Evolutionary conservation across 1,284 basidiomycete genomes (phyloP), one percentile per base, ranked within the genome.

Genomic region (Earliella scabrosa): DNA sequence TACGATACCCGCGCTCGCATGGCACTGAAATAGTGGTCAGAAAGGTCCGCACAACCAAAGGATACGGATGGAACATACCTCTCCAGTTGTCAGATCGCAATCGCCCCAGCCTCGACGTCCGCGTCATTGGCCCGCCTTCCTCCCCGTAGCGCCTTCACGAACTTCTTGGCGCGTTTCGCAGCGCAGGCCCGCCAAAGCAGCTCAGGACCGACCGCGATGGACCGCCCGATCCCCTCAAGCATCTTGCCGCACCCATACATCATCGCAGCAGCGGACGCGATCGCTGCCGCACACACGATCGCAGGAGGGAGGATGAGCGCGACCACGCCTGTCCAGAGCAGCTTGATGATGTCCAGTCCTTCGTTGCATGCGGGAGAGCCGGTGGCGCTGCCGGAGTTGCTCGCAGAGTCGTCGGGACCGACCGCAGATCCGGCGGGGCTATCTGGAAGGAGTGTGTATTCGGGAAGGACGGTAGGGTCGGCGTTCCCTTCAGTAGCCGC

Each of bases 241-340:
- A 59, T 9, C 52, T 52, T 54, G 49, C 60, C 60, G 18, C 24
- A 27, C 6, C 60, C 60, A 45, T 56, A 62, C 5, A 62, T 8
- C 38, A 50, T 51, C 29, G 27, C 52, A n/a, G 31, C 45, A 8
- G 38, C 52, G 4, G 50, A 52, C 10, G 54, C 20, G 45, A 62
- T 23, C 21, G 56, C 9, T n/a, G n/a, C 45, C 13, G 38, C 52
- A 5, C 46, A 52, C 10, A 56, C 20, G 45, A 62, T 23, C 21
- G 56, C 9, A 9, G 56, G 56, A 7, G 59, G 59, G 24, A 58
- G 32, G 21, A 50, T 36, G 56, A 61, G 14, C 47, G 56, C 60
- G 44, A 45, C 8, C 11, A 53, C 13, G 7, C 56, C 60, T n/a
- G 39, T 44, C 41, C 13, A 48, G 44, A 58, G 16, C n/a, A 31